A percentile compares a stretch with the other conserved stretches of the same genome.
These are phyloP conservation scores for Kodamaea plutei DNA, from an alignment of 1,139 yeast genomes.

Conservation along the genomic window DNA sequence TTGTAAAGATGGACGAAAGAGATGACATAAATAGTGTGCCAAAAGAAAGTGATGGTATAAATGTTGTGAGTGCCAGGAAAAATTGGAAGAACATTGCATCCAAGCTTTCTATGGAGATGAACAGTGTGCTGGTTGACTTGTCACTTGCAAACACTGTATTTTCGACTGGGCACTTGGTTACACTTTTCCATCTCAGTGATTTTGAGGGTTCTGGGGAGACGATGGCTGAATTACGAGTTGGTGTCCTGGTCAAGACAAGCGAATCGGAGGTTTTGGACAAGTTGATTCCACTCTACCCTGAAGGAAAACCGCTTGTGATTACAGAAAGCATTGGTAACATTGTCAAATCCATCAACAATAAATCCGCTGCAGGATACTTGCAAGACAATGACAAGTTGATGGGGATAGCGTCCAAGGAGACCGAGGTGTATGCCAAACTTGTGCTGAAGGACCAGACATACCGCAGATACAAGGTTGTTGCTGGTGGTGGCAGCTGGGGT, in stretches of 20 bases:
- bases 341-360: conserved; percentile 43
- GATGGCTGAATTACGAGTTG: conserved; percentile 25
- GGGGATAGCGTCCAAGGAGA: conserved; percentile 42
- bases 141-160: conserved; percentile 41
- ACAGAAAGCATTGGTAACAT: conserved; percentile 49
- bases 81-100: conserved; percentile 38
- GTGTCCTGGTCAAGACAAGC: conserved; percentile 18
- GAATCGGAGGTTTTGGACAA: conserved; percentile 17
- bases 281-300: conserved; percentile 34
- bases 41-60: conserved; percentile 31
- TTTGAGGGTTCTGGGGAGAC: conserved; percentile 26
- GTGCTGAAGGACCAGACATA: conserved; percentile 14
- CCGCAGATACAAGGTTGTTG: conserved; percentile 46
- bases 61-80: conserved; percentile 29
- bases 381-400: conserved; percentile 40
- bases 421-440: conserved; percentile 45
- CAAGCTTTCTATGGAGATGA: conserved; percentile 20
- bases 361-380: conserved; percentile 49
- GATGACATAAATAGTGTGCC: conserved; percentile 23
- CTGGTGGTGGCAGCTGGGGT: conserved; percentile 70
- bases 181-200: conserved; percentile 33
- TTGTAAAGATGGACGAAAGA: conserved; percentile 20
- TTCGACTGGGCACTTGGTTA: conserved; percentile 32
- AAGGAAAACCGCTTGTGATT: conserved; percentile 21
- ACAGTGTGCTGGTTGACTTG: conserved; percentile 18